phyloP scores from a whole-genome alignment of 306 rosid genomes.

The Cucumis melo region DNA sequence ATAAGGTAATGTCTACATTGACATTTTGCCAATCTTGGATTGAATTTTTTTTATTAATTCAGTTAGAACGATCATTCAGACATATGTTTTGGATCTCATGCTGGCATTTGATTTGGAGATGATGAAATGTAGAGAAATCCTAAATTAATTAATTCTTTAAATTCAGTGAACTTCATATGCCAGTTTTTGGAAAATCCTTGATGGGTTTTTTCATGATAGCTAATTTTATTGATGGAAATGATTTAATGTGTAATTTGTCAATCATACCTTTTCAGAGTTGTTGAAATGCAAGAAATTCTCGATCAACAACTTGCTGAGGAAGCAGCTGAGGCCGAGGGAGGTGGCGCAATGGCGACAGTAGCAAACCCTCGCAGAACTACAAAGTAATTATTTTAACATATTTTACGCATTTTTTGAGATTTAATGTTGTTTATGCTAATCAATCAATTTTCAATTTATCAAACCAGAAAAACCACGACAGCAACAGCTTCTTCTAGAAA shows the following conservation, averaged over 20 bases:
- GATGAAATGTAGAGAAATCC: not conserved
- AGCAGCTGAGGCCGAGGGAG: conserved; percentile 97
- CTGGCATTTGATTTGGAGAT: not conserved
- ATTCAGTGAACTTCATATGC: not conserved
- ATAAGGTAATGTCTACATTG: conserved; percentile 42
- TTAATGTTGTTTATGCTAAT: conserved; percentile 7
- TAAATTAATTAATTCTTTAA: not conserved
- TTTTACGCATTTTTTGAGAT: not conserved
- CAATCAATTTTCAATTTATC: conserved; percentile 9
- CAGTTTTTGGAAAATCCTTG: not conserved
- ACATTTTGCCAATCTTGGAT: not conserved
- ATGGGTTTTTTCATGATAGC: conserved; percentile 4
- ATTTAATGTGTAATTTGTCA: conserved; percentile 5
- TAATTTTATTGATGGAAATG: not conserved
- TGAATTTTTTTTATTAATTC: not conserved
- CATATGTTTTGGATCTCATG: not conserved
- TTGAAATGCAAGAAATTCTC: conserved; percentile 95
- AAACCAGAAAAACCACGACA: conserved; percentile 47
- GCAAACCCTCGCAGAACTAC: conserved; percentile 58
- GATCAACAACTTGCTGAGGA: conserved; percentile 98
- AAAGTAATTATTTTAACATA: conserved; percentile 35
- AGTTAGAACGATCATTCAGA: not conserved
- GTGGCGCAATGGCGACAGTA: conserved; percentile 52
- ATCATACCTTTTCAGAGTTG: conserved; percentile 43
- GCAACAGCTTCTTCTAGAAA: conserved; percentile 48